phyloP scores from a whole-genome alignment of 2,329 filamentous ascomycete species.

The Ilyonectria destructans region DNA sequence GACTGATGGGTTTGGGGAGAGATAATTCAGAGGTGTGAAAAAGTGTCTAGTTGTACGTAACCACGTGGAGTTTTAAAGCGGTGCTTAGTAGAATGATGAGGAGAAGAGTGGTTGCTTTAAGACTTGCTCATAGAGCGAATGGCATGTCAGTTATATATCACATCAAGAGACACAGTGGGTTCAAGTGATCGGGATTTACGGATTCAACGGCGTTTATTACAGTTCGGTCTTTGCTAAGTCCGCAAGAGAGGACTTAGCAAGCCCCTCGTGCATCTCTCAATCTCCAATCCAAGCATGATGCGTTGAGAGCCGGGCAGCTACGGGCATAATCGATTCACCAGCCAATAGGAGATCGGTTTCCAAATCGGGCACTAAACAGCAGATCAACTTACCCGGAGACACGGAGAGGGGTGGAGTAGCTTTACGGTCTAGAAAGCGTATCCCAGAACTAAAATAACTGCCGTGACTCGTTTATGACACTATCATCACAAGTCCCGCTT shows the following conservation, averaged over 20 bases:
- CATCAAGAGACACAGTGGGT: background rate
- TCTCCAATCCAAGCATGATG: background rate
- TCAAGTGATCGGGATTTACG: slow-evolving; percentile 3
- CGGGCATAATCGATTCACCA: background rate
- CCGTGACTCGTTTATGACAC: background rate
- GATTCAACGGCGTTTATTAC: background rate
- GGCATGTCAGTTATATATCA: background rate
- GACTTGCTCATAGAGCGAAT: background rate
- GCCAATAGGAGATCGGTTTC: slow-evolving; percentile 15
- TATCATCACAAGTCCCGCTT: background rate
- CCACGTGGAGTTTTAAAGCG: too few relatives aligned
- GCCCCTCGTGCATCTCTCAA: background rate
- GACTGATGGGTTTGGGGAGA: background rate
- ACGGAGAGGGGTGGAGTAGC: too few relatives aligned
- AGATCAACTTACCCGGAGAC: too few relatives aligned
- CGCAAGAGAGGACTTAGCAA: background rate
- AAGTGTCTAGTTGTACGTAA: background rate
- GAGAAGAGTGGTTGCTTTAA: background rate
- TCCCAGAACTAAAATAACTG: background rate
- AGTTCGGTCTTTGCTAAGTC: background rate
- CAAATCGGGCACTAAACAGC: background rate
- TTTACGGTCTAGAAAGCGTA: background rate
- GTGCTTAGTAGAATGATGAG: background rate
- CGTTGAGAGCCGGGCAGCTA: too few relatives aligned
- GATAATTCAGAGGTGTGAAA: background rate